Evolutionary conservation across 345 rosid genomes (phyloP), one percentile per base, ranked within the genome.

Genomic region (Eutrema heterophyllum): DNA sequence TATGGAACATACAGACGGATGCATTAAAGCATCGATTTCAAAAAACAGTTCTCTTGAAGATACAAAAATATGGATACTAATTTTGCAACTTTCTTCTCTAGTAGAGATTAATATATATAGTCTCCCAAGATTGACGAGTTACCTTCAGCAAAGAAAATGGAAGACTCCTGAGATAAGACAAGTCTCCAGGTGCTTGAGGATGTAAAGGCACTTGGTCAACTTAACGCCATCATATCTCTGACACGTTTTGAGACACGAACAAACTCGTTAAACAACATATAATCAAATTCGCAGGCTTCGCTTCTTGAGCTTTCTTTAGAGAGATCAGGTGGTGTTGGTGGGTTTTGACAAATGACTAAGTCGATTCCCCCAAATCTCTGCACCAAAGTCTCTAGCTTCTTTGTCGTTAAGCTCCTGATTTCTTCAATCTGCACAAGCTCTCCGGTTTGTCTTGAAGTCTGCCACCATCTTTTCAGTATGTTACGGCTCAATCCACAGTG

Each of bases 381-480:
- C 4, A 81, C 15, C 62, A 90, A 72, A 68, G 18, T 53, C 76
- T 83, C 85, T 3, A 95, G 71, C 78, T 68, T 90, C 41, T 59
- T 86, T 54, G 84, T 86, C 1, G 84, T 88, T 64, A 95, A 85
- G 75, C 65, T 86, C 67, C 72, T 81, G 40, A 92, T 79, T 43
- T 77, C 91, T 48, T 89, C 96, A 68, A 92, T 67, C 76, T 83
- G 87, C 77, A 87, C 88, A 86, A 95, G 64, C 66, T 87, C 90
- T 41, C 99, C 99, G 0, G 82, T 82, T 64, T 95, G 98, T 64
- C 84, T 82, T 0, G 85, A 86, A 29, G 43, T 79, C 26, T 56
- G 77, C 99, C 99, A 92, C 97, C 99, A 95, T 62, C 75, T 81
- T 78, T 44, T 82, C 14, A 90, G 73, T 49, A 95, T 84, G 79